These are phyloP conservation scores for Calonectria naviculata DNA, from an alignment of 2,329 filamentous ascomycete genomes.

Conservation along the genomic window DNA sequence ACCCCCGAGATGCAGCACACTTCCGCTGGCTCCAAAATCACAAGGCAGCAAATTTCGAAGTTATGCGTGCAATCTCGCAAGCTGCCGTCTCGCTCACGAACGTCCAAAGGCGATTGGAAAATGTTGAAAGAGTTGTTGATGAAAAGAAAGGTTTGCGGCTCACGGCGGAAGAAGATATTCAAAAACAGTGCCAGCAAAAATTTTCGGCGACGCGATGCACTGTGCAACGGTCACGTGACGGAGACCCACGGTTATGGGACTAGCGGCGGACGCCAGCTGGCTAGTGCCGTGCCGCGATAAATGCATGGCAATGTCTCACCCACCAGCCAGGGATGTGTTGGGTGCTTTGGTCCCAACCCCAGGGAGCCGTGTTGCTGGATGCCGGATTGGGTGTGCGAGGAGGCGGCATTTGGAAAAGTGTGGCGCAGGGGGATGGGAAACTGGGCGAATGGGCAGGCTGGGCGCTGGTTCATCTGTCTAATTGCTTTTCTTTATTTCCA, in stretches of 20 bases:
- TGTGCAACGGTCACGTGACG: slow-evolving; percentile 41
- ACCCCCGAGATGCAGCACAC: background rate
- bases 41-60: slow-evolving; percentile 26
- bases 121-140: slow-evolving; percentile 28
- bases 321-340: slow-evolving; percentile 10
- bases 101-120: slow-evolving; percentile 21
- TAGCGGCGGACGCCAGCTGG: slow-evolving; percentile 33
- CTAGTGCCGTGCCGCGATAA: slow-evolving; percentile 37
- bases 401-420: slow-evolving; percentile 14
- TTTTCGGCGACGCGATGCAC: slow-evolving; percentile 38
- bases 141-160: slow-evolving; percentile 29
- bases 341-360: background rate
- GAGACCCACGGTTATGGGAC: slow-evolving; percentile 10
- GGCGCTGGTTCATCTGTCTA: background rate
- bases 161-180: slow-evolving; percentile 45
- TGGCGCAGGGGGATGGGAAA: slow-evolving; percentile 15
- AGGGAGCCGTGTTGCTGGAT: slow-evolving; percentile 19
- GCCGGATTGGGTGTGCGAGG: slow-evolving; percentile 10
- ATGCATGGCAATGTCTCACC: slow-evolving; percentile 36
- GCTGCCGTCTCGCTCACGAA: slow-evolving; percentile 16
- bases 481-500: background rate
- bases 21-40: slow-evolving; percentile 23
- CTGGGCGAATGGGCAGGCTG: slow-evolving; percentile 2
- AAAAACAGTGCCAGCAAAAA: slow-evolving; percentile 45
- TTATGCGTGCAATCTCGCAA: slow-evolving; percentile 17